phyloP scores from a whole-genome alignment of 2,329 filamentous ascomycete species.

The Ophiognomonia clavigignenti-juglandacearum region DNA sequence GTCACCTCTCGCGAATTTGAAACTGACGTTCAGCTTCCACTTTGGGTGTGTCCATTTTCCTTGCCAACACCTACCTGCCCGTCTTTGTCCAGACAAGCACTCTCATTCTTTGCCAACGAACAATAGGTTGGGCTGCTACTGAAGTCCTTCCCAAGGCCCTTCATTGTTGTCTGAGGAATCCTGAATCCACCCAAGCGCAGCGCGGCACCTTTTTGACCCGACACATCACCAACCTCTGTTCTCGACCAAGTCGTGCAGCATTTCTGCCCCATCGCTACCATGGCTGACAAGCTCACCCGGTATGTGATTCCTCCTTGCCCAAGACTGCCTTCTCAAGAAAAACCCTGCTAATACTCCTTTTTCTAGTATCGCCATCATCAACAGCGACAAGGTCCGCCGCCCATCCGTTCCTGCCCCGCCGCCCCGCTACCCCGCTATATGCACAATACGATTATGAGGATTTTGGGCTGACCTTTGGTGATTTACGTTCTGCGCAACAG shows the following conservation, averaged over 20 bases:
- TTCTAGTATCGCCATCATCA: slow-evolving; percentile 93
- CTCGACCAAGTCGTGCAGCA: slow-evolving; percentile 10
- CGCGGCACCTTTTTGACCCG: no score
- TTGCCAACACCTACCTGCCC: not conserved
- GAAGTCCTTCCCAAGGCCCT: not conserved
- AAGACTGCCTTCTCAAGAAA: slow-evolving; percentile 1
- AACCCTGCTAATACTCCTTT: slow-evolving; percentile 14
- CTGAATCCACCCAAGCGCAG: no score
- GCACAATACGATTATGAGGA: slow-evolving; percentile 4
- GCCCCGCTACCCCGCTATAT: slow-evolving; percentile 33
- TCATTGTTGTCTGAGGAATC: not conserved
- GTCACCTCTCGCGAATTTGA: no score
- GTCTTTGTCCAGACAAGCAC: not conserved
- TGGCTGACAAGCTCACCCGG: slow-evolving; percentile 95
- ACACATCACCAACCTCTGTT: slow-evolving; percentile 4
- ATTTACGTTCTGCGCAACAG: slow-evolving; percentile 38
- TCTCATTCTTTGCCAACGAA: slow-evolving; percentile 6
- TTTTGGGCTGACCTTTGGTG: slow-evolving; percentile 32
- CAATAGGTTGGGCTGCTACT: not conserved
- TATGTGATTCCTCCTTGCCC: slow-evolving; percentile 36
- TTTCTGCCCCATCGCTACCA: slow-evolving; percentile 31
- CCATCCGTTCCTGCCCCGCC: slow-evolving; percentile 20
- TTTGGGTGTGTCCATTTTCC: not conserved
- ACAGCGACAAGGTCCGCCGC: slow-evolving; percentile 81
- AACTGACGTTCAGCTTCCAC: no score